Evolutionary conservation across 2,329 filamentous ascomycete species (phyloP), one percentile per base, ranked within the genome.

Genomic region (Phaeomoniella chlamydospora): DNA sequence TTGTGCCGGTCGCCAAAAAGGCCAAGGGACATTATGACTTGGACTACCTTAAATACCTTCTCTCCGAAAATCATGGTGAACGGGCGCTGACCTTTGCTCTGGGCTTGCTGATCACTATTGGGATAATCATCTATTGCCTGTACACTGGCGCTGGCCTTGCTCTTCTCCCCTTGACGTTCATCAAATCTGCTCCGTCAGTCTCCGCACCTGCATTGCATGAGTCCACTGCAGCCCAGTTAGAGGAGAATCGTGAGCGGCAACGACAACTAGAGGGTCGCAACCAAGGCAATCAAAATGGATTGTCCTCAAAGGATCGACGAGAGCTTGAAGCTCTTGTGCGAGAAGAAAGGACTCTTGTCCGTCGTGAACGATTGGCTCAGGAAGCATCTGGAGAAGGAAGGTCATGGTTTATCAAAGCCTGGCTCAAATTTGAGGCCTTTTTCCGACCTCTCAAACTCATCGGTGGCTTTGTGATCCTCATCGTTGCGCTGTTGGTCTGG

Each of bases 141-240:
- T 96, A 98, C 55, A 94, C 88, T 1, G 83, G 83, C 3, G 73
- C 82, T 9, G 90, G 90, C 1, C 70, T 98, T 40, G 90, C 90
- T 2, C 69, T 96, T 13, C 72, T 96, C 13, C 90, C 90, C 1
- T 73, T 94, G 15, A 80, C 82, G 5, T 74, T 94, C 53, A 93
- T 98, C 67, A 94, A 92, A 59, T 85, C 84, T 11, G 82, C 86
- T 0, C 87, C 88, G 5, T 75, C 84, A 6, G 72, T 94, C 41
- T 94, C 88, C 4, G 80, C 77, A 2, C 84, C 86, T 1, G 75
- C 81, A 37, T 67, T 93, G 12, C 78, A 74, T 15, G 81, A 80
- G 41, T 82, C 71, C 12, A 92, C 85, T 0, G 73, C 80, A 3
- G 74, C 82, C 3, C 82, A 87, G 43, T 71, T 98, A 1, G 82